phyloP scores from a whole-genome alignment of 2,329 filamentous ascomycete genomes.

The Colletotrichum zoysiae region DNA sequence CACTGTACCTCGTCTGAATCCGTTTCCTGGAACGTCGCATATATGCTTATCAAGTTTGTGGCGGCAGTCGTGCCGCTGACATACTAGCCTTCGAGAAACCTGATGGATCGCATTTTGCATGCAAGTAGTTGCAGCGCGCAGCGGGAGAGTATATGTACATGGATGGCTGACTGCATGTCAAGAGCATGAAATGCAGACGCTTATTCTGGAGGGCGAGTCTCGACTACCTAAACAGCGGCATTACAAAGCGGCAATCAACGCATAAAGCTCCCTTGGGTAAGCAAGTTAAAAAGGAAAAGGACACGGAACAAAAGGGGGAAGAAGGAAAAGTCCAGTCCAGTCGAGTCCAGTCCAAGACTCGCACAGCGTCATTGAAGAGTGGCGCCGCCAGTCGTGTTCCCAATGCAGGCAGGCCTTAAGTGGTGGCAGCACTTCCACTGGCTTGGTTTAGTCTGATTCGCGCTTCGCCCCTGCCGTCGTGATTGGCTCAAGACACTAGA shows the following conservation, averaged over 20 bases:
- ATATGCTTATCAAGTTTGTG: background rate
- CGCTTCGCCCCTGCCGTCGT: constrained; percentile 8
- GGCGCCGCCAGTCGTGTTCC: constrained; percentile 18
- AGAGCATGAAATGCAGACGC: background rate
- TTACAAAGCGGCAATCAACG: background rate
- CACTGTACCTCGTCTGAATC: constrained; percentile 8
- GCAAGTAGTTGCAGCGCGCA: background rate
- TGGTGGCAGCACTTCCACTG: constrained; percentile 10
- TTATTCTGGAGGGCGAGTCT: background rate
- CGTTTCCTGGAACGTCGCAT: constrained; percentile 11
- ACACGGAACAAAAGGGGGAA: background rate
- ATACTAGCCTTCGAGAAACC: background rate
- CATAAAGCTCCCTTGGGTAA: background rate
- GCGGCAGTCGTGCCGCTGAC: background rate
- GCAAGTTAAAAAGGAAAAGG: background rate
- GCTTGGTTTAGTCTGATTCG: constrained; percentile 37
- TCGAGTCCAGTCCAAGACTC: constrained; percentile 1
- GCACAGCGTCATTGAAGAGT: constrained; percentile 23
- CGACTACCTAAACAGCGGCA: background rate
- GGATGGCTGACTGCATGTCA: background rate
- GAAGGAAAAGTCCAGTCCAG: background rate
- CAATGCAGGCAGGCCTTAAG: constrained; percentile 6
- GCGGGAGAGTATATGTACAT: background rate
- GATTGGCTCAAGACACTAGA: constrained; percentile 11
- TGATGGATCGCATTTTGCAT: background rate